Base-by-base conservation (phyloP, 2,329 filamentous ascomycete genomes). In the Pyrenochaeta sp. region DNA sequence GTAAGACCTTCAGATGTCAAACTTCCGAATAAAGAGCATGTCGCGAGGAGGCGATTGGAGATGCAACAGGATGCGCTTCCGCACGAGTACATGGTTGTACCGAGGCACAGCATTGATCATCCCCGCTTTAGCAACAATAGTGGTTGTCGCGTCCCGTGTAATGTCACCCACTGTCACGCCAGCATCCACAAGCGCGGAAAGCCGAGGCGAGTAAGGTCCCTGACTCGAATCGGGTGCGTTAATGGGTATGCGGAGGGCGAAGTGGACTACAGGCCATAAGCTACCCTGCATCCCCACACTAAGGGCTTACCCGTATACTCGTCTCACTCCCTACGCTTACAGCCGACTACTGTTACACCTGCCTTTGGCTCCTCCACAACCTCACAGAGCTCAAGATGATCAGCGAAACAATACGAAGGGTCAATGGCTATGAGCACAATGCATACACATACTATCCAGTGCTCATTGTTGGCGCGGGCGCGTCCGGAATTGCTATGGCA, bases 401-500 rank as follows among this genome's bases (percentile, higher is more conserved):
- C 27, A 54, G 45, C 7, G 74, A 75, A 40, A 67, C 64, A 11
- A 77, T 77, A 48, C 69, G 67, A 42, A 64, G 73, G 17, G 71
- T 75, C 7, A 69, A 76, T 41, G 75, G 74, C 15, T 77, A 77
- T 54, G 63, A 68, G 30, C 60, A 74, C 14, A 46, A 76, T 71
- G 74, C 73, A 2, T 77, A 76, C 57, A 77, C 73, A 2, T 78
- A 77, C 58, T 75, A 75, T 51, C 82, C 82, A 1, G 77, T 86
- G 46, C 67, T 83, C 45, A 82, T 87, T 61, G 81, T 89, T 33
- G 87, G 87, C 23, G 82, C 83, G 1, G 87, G 87, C 11, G 83
- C 86, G 61, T 86, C 85, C 0, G 87, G 82, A 17, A 86, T 89
- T 49, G 84, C 83, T 2, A 81, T 87, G 64, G 86, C 82, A 7